Evolutionary conservation across 306 rosid species (phyloP).

Genomic region (Glycine latifolia): DNA sequence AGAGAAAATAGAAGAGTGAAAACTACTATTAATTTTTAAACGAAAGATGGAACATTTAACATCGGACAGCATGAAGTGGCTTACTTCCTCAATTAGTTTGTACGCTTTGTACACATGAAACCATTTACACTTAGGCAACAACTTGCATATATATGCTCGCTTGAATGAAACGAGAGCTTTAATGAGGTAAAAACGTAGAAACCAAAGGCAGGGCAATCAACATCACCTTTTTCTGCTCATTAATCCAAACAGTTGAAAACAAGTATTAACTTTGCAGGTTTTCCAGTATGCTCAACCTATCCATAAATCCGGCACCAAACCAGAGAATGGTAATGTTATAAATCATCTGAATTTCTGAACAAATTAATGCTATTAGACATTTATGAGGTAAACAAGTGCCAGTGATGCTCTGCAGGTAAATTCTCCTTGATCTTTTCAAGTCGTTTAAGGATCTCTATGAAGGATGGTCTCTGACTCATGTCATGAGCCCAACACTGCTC

Average conservation of each 20-base stretch:
- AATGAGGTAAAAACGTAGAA: slow-evolving; percentile 9
- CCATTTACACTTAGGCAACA: slow-evolving; percentile 31
- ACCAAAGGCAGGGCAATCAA: slow-evolving; percentile 35
- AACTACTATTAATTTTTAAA: slow-evolving; percentile 9
- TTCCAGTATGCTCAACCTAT: slow-evolving; percentile 43
- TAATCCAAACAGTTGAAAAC: slow-evolving; percentile 41
- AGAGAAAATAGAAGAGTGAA: slow-evolving; percentile 20
- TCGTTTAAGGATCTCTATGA: slow-evolving; percentile 89
- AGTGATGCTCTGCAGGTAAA: slow-evolving; percentile 74
- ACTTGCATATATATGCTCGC: slow-evolving; percentile 26
- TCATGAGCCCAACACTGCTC: slow-evolving; percentile 88
- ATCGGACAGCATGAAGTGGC: slow-evolving; percentile 27
- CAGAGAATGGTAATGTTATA: slow-evolving; percentile 48
- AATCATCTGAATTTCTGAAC: slow-evolving; percentile 49
- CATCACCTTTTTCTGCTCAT: slow-evolving; percentile 27
- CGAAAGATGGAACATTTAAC: slow-evolving; percentile 37
- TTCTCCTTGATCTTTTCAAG: slow-evolving; percentile 88
- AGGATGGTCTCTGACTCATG: slow-evolving; percentile 84
- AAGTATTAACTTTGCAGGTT: slow-evolving; percentile 38
- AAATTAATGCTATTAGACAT: slow-evolving; percentile 34
- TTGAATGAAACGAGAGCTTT: slow-evolving; percentile 36
- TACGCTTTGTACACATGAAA: slow-evolving; percentile 44
- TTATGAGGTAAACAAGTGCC: slow-evolving; percentile 76
- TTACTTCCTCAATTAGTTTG: slow-evolving; percentile 42
- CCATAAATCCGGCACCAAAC: slow-evolving; percentile 52